Evolutionary conservation across 805 yeast species (phyloP).

Genomic region (Candida verbasci): DNA sequence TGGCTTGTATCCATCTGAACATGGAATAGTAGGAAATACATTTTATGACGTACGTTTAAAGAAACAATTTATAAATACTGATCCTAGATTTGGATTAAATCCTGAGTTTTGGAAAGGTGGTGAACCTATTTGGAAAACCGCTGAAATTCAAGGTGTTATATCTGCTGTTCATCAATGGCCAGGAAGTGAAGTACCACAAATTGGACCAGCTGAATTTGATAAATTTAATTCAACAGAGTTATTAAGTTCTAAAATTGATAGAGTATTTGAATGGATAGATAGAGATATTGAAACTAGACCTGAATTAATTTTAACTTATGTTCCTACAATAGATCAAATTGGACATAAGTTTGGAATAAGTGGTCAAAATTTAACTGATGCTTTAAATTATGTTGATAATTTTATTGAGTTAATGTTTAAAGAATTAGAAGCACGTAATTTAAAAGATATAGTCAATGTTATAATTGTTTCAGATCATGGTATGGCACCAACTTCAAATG

Average conservation of each 20-base stretch:
- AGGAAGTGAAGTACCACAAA: conserved; percentile 72
- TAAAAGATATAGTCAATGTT: conserved; percentile 64
- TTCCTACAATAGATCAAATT: conserved; percentile 74
- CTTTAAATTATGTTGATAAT: conserved; percentile 60
- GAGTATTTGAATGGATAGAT: conserved; percentile 69
- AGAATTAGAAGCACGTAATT: conserved; percentile 50
- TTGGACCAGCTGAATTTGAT: conserved; percentile 55
- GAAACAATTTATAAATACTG: conserved; percentile 59
- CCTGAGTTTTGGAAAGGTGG: conserved; percentile 78
- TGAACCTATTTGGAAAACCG: conserved; percentile 84
- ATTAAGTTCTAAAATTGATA: conserved; percentile 50
- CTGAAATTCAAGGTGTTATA: conserved; percentile 53
- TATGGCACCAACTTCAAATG: conserved; percentile 57
- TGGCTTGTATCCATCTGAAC: conserved; percentile 76
- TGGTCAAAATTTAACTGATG: conserved; percentile 53
- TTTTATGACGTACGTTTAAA: conserved; percentile 60
- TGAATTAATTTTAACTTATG: conserved; percentile 70
- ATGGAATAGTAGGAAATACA: conserved; percentile 83
- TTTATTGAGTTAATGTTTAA: conserved; percentile 49
- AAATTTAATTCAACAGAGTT: conserved; percentile 61
- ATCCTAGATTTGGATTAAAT: conserved; percentile 44
- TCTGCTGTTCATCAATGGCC: conserved; percentile 97
- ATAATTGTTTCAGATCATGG: conserved; percentile 22
- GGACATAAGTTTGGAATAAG: conserved; percentile 72
- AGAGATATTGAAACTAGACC: conserved; percentile 52